Evolutionary conservation across 148 eudicot species (phyloP).

Genomic region (Vaccinium darrowii): DNA sequence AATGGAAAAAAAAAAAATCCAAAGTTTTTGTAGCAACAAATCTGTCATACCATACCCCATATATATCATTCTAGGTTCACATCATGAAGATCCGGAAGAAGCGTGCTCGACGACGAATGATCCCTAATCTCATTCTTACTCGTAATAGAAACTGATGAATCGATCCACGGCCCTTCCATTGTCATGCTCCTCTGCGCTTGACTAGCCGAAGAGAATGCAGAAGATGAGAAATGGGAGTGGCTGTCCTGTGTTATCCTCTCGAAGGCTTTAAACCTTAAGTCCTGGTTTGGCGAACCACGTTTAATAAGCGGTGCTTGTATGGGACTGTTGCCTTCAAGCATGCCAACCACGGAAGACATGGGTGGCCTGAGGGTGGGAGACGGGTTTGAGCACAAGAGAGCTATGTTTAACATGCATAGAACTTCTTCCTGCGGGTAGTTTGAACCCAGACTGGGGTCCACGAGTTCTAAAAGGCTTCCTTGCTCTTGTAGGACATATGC

Average conservation of each 20-base stretch:
- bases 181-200: conserved; percentile 39
- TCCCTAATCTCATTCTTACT: conserved; percentile 24
- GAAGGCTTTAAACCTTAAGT: conserved; percentile 43
- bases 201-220: conserved; percentile 28
- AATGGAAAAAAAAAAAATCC: background rate
- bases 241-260: conserved; percentile 43
- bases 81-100: conserved; percentile 34
- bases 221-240: conserved; percentile 29
- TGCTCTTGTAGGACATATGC: conserved; percentile 85
- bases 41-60: background rate
- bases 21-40: background rate
- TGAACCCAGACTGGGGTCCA: conserved; percentile 62
- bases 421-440: conserved; percentile 54
- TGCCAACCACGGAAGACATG: conserved; percentile 70
- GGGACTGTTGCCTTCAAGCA: conserved; percentile 54
- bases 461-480: conserved; percentile 72
- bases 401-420: conserved; percentile 41
- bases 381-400: conserved; percentile 62
- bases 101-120: conserved; percentile 18
- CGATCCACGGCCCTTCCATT: conserved; percentile 48
- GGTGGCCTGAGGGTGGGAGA: conserved; percentile 65
- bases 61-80: conserved; percentile 8
- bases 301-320: conserved; percentile 58
- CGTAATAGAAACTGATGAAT: conserved; percentile 32
- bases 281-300: conserved; percentile 25